Conservation (phyloP, 2,329 filamentous ascomycete species). For the Neonectria faginata region DNA sequence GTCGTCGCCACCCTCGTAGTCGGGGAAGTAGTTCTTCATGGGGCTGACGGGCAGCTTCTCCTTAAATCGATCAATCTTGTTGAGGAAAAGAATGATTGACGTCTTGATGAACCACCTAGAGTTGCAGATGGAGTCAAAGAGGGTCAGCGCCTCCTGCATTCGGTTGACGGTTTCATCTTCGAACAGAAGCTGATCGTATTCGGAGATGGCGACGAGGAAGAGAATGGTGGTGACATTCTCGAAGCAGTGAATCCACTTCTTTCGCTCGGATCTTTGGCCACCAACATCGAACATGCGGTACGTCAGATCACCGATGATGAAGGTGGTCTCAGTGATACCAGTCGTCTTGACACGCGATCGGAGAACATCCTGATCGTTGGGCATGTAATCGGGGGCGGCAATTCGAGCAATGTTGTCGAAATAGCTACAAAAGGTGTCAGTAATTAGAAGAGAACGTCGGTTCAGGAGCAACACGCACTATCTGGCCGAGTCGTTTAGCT, state of each 20-base stretch:
- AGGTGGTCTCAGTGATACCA: slow-evolving; percentile 96
- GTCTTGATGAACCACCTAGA: slow-evolving; percentile 92
- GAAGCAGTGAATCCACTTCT: slow-evolving; percentile 99
- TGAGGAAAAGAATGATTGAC: slow-evolving; percentile 88
- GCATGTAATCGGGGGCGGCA: slow-evolving; percentile 90
- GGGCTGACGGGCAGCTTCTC: slow-evolving; percentile 84
- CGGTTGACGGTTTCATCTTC: slow-evolving; percentile 97
- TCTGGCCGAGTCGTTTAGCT: slow-evolving; percentile 95
- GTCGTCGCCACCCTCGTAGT: slow-evolving; percentile 95
- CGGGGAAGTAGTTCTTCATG: slow-evolving; percentile 91
- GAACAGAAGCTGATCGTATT: slow-evolving; percentile 96
- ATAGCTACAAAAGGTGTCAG: slow-evolving; percentile 73
- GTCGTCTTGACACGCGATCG: slow-evolving; percentile 97
- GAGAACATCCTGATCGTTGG: slow-evolving; percentile 94
- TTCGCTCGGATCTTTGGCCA: slow-evolving; percentile 93
- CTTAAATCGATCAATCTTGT: slow-evolving; percentile 92
- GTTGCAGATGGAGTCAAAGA: slow-evolving; percentile 90
- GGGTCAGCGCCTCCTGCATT: slow-evolving; percentile 89
- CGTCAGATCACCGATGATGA: slow-evolving; percentile 93
- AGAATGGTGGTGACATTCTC: slow-evolving; percentile 98
- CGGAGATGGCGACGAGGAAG: slow-evolving; percentile 95
- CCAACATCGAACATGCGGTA: slow-evolving; percentile 99
- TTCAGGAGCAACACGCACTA: slow-evolving; percentile 72
- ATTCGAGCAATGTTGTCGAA: slow-evolving; percentile 96
- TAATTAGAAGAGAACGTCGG: not conserved